Evolutionary conservation across 73 alveolate species (phyloP), one percentile per base, ranked within the genome.

Genomic region (Paramecium sonneborni): DNA sequence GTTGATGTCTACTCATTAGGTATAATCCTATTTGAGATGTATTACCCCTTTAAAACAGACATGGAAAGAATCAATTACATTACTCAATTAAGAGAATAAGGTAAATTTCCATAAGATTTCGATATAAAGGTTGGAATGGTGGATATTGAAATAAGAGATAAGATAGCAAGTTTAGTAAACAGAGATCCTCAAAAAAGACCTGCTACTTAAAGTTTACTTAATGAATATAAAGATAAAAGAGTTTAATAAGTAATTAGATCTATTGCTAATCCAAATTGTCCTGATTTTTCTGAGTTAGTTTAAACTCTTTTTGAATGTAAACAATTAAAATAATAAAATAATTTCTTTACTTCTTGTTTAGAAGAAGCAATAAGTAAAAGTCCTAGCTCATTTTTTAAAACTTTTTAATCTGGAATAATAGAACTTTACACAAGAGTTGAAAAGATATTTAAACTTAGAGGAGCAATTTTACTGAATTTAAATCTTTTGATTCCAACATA

Each of bases 121-220:
- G 69, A 92, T 38, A 2, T 6, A 48, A 46, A 55, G 32, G 95
- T 85, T 34, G 85, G 93, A 14, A 15, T 37, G 41, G 93, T 48
- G 6, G 94, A 96, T 24, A 37, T 86, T 57, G 94, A 93, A 72
- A 85, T 96, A 44, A 95, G 90, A 57, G 89, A 88, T 21, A 88
- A 69, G 32, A 38, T 97, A 62, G 57, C 44, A 44, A 88, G 95
- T 93, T 93, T 98, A 94, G 79, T 97, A 43, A 85, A 88, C 48
- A 89, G 85, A 35, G 96, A 96, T 34, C 97, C 96, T 34, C 93
- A 89, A 11, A 92, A 96, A 79, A 86, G 99, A 32, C 99, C 99
- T 15, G 57, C 76, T 20, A 96, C 96, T 26, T 94, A 93, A 48
- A 97, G 95, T 57, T 92, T 98, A 14, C 86, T 98, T 76, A 57